Evolutionary conservation across 2,329 filamentous ascomycete species (phyloP), one percentile per base, ranked within the genome.

Genomic region (Rachicladosporium sp.): DNA sequence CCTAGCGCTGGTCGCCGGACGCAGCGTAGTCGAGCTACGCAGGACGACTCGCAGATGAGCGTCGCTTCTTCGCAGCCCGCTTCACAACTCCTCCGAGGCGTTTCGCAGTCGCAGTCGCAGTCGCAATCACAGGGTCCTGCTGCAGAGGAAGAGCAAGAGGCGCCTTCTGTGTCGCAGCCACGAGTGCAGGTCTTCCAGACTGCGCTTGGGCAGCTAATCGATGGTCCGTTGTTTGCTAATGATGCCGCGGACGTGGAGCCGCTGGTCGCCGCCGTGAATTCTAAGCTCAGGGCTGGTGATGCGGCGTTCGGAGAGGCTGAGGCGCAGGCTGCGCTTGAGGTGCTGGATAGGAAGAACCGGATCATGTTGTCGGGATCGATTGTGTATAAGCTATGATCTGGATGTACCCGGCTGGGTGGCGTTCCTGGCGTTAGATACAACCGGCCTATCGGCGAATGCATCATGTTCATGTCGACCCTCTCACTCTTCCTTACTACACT

Each of bases 321-420:
- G 62, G 85, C 82, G 1, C 66, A 81, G 42, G 74, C 80, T 59
- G 88, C 86, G 33, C 66, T 98, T 41, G 76, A 76, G 61, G 78
- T 73, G 57, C 79, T 98, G 76, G 80, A 85, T 53, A 78, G 83
- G 48, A 69, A 73, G 51, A 95, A 95, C 60, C 80, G 89, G 67
- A 79, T 98, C 56, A 98, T 98, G 83, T 77, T 57, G 38, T 62
- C 59, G 38, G 67, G 62, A 29, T 67, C 63, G 2, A 63, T 69
- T 37, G 65, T 70, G 42, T 71, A 70, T 48, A 70, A 69, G 63
- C 56, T 64, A n/a, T 64, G 46, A 49, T 42, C 36, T 33, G 29
- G n/a, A 10, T 13, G 13, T 30, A 13, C 15, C 6, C 9, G 29
- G 35, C 13, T 37, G 19, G 21, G 35, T 10, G 8, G 15, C 19